A percentile compares a stretch with the other conserved stretches of the same genome.
phyloP scores from a whole-genome alignment of 1,284 basidiomycete species.

The Marasmius sp. region DNA sequence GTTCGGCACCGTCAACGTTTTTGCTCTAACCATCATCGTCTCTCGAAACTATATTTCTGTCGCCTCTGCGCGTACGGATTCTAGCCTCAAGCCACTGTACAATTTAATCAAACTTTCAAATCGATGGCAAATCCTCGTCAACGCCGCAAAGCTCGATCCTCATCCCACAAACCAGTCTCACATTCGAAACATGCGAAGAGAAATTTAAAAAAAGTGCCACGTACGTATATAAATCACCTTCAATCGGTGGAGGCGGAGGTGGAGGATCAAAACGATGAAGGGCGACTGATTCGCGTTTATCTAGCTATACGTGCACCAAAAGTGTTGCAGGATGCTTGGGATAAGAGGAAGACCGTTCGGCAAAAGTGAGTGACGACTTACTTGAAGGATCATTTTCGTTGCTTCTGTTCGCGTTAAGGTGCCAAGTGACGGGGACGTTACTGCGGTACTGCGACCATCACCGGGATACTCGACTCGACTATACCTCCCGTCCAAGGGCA shows the following conservation, averaged over 20 bases:
- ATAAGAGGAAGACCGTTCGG: conserved; percentile 83
- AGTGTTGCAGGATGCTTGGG: conserved; percentile 84
- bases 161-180: conserved; percentile 66
- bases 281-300: background rate
- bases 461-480: too few relatives aligned
- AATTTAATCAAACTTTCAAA: background rate
- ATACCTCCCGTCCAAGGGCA: too few relatives aligned
- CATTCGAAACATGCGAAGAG: conserved; percentile 71
- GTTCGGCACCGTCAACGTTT: background rate
- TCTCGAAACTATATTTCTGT: too few relatives aligned
- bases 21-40: too few relatives aligned
- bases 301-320: conserved; percentile 83
- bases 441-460: too few relatives aligned
- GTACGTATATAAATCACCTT: conserved; percentile 38
- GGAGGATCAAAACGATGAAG: background rate
- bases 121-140: conserved; percentile 94
- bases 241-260: background rate
- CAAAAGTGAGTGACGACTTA: conserved; percentile 75
- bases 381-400: background rate
- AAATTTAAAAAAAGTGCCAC: conserved; percentile 75
- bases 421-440: too few relatives aligned
- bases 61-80: background rate
- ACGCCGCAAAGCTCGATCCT: conserved; percentile 76
- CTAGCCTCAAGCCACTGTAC: background rate
- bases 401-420: background rate